These are phyloP conservation scores for Tetragonia tetragonoides DNA, from an alignment of 148 eudicot genomes.

Conservation along the genomic window DNA sequence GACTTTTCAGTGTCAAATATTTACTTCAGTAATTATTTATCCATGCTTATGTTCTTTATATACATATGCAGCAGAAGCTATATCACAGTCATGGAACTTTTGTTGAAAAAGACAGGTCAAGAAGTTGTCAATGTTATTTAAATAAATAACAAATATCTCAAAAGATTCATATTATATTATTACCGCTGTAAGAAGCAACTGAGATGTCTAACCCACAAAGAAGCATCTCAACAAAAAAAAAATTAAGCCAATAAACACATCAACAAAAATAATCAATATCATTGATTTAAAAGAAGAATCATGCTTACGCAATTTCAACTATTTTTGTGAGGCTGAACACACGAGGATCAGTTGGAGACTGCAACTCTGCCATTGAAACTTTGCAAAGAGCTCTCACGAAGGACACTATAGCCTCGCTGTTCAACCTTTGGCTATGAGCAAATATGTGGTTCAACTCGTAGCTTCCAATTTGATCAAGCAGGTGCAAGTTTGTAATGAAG, in stretches of 20 bases:
- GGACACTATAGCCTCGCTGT: conserved; percentile 97
- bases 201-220: not conserved
- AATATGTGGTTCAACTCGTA: conserved; percentile 95
- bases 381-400: conserved; percentile 95
- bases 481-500: conserved; percentile 88
- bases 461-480: conserved; percentile 97
- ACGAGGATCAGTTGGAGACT: conserved; percentile 98
- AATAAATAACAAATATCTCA: not conserved
- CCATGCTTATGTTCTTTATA: not conserved
- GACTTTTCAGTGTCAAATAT: not conserved
- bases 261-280: not conserved
- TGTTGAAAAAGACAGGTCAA: not conserved
- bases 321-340: conserved; percentile 98
- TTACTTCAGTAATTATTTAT: not conserved
- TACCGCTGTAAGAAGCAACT: not conserved
- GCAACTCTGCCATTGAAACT: conserved; percentile 96
- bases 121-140: not conserved
- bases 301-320: conserved; percentile 97
- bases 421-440: conserved; percentile 98
- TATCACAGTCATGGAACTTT: not conserved
- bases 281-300: conserved; percentile 29
- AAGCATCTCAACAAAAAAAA: not conserved
- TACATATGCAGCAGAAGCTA: not conserved
- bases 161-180: not conserved
- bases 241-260: not conserved